Base-by-base conservation (phyloP, 23 red algal species). In the Gracilaria gracilis region DNA sequence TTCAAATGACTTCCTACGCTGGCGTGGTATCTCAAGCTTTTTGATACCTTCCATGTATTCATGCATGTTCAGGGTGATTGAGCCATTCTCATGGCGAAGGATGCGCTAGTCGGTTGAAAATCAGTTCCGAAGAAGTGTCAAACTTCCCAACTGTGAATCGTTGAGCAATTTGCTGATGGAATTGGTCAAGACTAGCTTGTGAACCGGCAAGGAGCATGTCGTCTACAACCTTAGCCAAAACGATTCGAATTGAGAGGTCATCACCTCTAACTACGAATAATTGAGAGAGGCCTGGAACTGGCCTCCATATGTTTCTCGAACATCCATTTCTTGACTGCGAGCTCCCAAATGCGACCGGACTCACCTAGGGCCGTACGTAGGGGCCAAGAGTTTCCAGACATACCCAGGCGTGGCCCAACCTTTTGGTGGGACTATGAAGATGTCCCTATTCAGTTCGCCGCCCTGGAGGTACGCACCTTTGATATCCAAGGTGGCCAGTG, bases 161-260 rank as follows among this genome's bases (percentile, higher is more conserved):
- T n/a, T 29, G 8, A 32, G 66, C 23, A 0, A 61, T 72, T 9
- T 57, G 21, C 57, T 77, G 50, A 0, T 76, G 69, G 57, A 88
- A 88, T 6, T 15, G 21, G 14, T 21, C 20, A n/a, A 88, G 23
- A n/a, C 0, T 67, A 9, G 35, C 17, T 37, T 19, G 5, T 34
- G 69, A 21, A 35, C 66, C 84, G 7, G 72, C 84, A 55, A 88
- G 77, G 29, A 88, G 72, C 37, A 88, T 35, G 66, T 88, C 84
- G 32, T 88, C 84, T 4, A 88, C 65, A 24, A 88, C 65, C 57
- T 88, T 88, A 4, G 84, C 48, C 37, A 88, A 5, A 9, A 27
- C 49, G 0, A 88, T 0, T 23, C 11, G 0, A 17, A 88, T 55
- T 32, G 11, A 23, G 37, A 0, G 0, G 32, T 35, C 20, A 0